phyloP scores from a whole-genome alignment of 2,329 filamentous ascomycete genomes.

The Teratosphaeria nubilosa region DNA sequence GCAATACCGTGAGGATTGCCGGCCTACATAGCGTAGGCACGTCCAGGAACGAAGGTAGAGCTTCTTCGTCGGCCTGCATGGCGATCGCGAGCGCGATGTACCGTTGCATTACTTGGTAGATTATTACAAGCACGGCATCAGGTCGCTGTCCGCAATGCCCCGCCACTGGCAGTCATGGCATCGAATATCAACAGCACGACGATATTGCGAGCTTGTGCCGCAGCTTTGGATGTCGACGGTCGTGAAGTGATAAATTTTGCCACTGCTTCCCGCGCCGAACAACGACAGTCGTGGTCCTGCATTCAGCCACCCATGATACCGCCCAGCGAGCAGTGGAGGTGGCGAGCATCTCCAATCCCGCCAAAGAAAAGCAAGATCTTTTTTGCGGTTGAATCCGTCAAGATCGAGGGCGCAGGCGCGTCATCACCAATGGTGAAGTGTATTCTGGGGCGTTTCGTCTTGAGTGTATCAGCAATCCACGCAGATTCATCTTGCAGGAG shows the following conservation, averaged over 20 bases:
- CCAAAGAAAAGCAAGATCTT: background rate
- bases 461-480: background rate
- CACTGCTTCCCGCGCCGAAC: background rate
- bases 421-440: background rate
- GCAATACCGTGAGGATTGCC: no score
- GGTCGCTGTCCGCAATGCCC: no score
- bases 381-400: background rate
- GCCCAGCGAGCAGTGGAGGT: background rate
- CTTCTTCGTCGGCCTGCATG: no score
- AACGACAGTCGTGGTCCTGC: background rate
- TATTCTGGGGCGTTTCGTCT: background rate
- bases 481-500: background rate
- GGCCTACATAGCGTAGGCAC: no score
- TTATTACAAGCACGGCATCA: no score
- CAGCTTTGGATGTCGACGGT: background rate
- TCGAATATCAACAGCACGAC: background rate
- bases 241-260: background rate
- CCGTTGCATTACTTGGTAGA: no score
- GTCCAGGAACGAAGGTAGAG: no score
- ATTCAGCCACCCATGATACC: background rate
- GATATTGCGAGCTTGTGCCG: background rate
- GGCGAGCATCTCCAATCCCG: background rate
- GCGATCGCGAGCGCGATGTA: no score
- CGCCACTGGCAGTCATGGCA: no score
- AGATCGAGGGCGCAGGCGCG: background rate